Evolutionary conservation across 306 rosid species (phyloP).

Genomic region (Alnus rubra): DNA sequence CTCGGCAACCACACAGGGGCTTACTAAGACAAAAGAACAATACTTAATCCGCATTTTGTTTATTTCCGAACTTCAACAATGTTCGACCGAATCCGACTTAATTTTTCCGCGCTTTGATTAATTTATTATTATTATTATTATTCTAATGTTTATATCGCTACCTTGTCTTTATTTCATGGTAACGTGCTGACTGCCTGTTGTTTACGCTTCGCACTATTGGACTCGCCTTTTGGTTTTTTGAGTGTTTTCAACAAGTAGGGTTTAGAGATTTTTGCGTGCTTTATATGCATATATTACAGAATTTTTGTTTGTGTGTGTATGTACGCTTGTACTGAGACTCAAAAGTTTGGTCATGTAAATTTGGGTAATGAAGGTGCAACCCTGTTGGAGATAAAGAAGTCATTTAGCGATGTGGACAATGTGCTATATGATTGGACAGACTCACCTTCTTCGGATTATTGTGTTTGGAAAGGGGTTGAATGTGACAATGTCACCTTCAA

Average conservation of each 20-base stretch:
- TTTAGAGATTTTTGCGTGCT: neutral
- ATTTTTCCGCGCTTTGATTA: neutral
- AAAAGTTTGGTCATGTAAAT: conserved; percentile 22
- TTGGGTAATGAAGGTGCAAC: conserved; percentile 57
- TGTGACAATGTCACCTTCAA: conserved; percentile 87
- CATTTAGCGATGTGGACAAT: conserved; percentile 86
- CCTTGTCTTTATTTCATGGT: neutral
- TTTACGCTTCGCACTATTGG: neutral
- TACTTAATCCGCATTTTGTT: neutral
- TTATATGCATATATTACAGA: neutral
- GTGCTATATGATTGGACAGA: conserved; percentile 89
- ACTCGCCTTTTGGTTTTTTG: neutral
- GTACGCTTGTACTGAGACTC: neutral
- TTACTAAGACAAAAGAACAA: neutral
- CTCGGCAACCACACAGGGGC: conserved; percentile 33
- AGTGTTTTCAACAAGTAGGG: neutral
- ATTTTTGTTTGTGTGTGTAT: neutral
- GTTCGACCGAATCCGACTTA: neutral
- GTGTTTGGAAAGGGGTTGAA: conserved; percentile 87
- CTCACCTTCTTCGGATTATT: conserved; percentile 79
- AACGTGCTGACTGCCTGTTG: neutral
- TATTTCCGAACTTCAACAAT: neutral
- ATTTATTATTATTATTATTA: neutral
- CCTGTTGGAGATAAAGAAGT: conserved; percentile 84
- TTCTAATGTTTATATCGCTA: neutral